Conservation (phyloP, 2,329 filamentous ascomycete species). For the Curvularia lunata region DNA sequence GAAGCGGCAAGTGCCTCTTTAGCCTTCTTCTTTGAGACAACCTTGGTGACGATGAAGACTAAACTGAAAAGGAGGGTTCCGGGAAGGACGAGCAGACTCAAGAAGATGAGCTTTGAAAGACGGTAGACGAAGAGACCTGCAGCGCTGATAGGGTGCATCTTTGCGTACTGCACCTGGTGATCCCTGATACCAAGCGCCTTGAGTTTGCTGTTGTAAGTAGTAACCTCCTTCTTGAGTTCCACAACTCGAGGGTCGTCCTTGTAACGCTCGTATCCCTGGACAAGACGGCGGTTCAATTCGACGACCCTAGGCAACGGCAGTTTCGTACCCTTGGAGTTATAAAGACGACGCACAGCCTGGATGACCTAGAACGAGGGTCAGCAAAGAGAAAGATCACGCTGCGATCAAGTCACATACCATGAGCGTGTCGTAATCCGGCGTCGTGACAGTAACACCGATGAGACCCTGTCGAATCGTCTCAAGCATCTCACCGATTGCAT, state of each 20-base stretch:
- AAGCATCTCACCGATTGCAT: constrained; percentile 83
- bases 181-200: constrained; percentile 87
- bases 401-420: constrained; percentile 63
- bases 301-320: constrained; percentile 90
- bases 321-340: constrained; percentile 94
- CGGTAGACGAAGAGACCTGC: constrained; percentile 80
- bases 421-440: constrained; percentile 92
- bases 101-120: constrained; percentile 74
- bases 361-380: constrained; percentile 66
- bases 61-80: constrained; percentile 81
- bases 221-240: constrained; percentile 74
- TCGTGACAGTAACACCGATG: constrained; percentile 86
- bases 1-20: constrained; percentile 50
- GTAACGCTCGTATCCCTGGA: constrained; percentile 89
- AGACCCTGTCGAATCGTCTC: constrained; percentile 87
- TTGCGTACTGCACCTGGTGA: constrained; percentile 92
- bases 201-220: constrained; percentile 85
- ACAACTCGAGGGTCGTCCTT: constrained; percentile 88
- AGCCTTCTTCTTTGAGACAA: constrained; percentile 48
- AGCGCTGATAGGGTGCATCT: constrained; percentile 78
- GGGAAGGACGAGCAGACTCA: constrained; percentile 82
- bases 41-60: constrained; percentile 48
- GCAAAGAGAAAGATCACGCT: background rate
- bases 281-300: constrained; percentile 88
- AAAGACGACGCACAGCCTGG: constrained; percentile 89